phyloP scores from a whole-genome alignment of 257 asterid genomes.

The Solanum sejunctum region DNA sequence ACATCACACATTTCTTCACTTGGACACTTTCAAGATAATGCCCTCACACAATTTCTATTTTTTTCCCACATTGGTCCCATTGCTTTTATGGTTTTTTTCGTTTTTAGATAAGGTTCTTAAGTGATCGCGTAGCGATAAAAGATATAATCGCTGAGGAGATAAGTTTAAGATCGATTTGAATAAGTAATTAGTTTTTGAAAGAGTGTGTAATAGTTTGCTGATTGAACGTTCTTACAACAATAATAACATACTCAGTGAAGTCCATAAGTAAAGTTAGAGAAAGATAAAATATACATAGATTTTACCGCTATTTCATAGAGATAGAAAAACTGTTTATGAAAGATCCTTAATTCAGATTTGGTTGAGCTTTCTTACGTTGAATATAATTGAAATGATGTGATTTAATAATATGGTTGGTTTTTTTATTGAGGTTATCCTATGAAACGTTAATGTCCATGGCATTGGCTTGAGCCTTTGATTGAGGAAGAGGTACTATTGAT shows the following conservation, averaged over 20 bases:
- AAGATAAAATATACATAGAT: no score
- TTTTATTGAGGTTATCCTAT: not conserved
- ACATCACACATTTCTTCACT: conserved; percentile 1
- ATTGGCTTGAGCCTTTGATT: not conserved
- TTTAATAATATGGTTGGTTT: not conserved
- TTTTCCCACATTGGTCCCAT: not conserved
- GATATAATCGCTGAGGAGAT: no score
- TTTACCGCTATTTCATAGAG: no score
- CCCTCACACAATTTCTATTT: not conserved
- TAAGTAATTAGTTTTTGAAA: not conserved
- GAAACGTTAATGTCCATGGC: not conserved
- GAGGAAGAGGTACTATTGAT: not conserved
- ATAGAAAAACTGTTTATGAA: no score
- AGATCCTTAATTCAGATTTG: no score
- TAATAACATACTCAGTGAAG: no score
- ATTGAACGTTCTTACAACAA: no score
- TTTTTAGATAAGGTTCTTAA: not conserved
- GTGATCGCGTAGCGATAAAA: not conserved
- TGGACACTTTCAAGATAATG: not conserved
- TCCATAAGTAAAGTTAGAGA: no score
- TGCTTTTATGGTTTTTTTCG: not conserved
- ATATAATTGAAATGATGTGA: not conserved
- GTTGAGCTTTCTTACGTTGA: not conserved
- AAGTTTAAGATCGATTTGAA: not conserved
- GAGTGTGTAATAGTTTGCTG: not conserved